phyloP scores from a whole-genome alignment of 192 early-diverging fungal genomes.

The Backusella sp. region DNA sequence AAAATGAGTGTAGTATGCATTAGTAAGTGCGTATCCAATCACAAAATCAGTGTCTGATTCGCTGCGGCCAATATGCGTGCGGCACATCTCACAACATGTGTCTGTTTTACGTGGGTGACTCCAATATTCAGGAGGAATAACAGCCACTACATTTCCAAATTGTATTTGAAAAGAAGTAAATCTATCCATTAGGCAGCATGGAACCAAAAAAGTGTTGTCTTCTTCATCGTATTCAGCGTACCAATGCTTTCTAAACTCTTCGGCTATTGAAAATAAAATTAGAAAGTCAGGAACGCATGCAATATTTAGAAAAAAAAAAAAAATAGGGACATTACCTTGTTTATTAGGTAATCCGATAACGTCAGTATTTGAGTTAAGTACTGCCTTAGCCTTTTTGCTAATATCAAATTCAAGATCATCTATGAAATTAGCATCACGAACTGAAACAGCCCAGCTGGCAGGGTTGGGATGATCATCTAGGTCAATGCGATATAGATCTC shows the following conservation, averaged over 20 bases:
- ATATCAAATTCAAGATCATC: constrained; percentile 14
- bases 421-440: constrained; percentile 25
- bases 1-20: constrained; percentile 33
- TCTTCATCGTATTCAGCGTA: constrained; percentile 20
- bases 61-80: constrained; percentile 18
- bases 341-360: constrained; percentile 29
- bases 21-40: constrained; percentile 26
- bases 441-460: constrained; percentile 28
- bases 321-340: constrained; percentile 19
- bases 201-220: constrained; percentile 26
- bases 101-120: constrained; percentile 19
- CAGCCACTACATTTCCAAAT: constrained; percentile 5
- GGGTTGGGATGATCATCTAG: not conserved
- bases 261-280: constrained; percentile 19
- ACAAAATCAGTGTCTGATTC: constrained; percentile 25
- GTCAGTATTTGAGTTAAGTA: constrained; percentile 29
- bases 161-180: constrained; percentile 23
- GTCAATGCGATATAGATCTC: constrained; percentile 14
- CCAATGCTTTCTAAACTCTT: constrained; percentile 28
- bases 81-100: constrained; percentile 28
- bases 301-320: not conserved
- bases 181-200: constrained; percentile 27
- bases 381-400: constrained; percentile 25
- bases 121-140: constrained; percentile 33
- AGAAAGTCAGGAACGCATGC: not conserved